Evolutionary conservation across 2,329 filamentous ascomycete genomes (phyloP), one percentile per base, ranked within the genome.

Genomic region (Harringtonia lauricola): DNA sequence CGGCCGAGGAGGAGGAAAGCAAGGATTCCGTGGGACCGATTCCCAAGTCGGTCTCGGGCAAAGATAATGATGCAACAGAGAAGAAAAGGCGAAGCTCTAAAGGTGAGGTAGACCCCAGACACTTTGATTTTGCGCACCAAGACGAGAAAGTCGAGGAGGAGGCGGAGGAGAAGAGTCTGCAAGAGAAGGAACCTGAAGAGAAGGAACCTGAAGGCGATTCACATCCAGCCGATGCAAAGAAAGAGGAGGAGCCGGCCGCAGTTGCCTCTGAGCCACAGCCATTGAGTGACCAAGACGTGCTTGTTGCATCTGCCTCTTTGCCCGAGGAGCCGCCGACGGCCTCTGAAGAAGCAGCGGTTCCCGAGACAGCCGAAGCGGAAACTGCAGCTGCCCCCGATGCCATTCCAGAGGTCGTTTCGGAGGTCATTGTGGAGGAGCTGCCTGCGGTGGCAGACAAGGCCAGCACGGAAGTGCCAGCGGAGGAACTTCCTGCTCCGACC

Each of bases 111-210:
- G 7, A 24, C 30, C 37, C 44, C 24, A n/a, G 14, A 15, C 37
- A 22, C 24, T 18, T 46, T 43, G 22, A 39, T 38, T 18, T 19
- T 31, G 18, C 45, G 8, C 41, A 41, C 21, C 36, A 26, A n/a
- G 49, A 45, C 34, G 48, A 50, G 18, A 36, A 34, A 36, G 22
- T 12, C 12, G 30, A 26, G 22, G 36, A 43, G 37, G 36, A 43
- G 21, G 29, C 35, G 18, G 31, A 21, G 8, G 26, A 10, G 2
- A 47, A 58, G 14, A 54, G 59, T 44, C 53, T 55, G 38, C 52
- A 63, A 51, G 51, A 43, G 66, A 61, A 8, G 49, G 52, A 39
- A 26, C 3, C 21, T 12, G 12, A 46, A 30, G 29, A 39, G 35
- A 36, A 30, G 28, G 36, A 33, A 38, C 34, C 35, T 8, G 33